These are phyloP conservation scores for Tylopilus cervinicoccineus DNA, from an alignment of 768 basidiomycete species.

Conservation along the genomic window DNA sequence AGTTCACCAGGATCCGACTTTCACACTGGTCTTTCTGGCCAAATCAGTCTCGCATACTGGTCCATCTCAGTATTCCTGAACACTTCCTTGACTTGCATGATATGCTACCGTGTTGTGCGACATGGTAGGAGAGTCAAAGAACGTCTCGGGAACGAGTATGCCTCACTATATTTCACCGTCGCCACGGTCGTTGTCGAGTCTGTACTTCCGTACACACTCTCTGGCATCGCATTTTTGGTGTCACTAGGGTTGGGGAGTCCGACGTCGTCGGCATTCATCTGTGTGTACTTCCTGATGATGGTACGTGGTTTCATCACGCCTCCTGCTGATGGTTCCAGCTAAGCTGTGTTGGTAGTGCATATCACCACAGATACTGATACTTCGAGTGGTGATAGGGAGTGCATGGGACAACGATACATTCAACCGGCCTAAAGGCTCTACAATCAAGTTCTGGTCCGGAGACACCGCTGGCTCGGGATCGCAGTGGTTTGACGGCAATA, in stretches of 20 bases:
- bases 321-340: too few species aligned
- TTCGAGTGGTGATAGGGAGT: constrained; percentile 18
- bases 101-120: constrained; percentile 18
- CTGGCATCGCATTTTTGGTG: constrained; percentile 21
- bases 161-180: constrained; percentile 14
- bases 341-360: constrained; percentile 17
- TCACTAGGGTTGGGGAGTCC: constrained; percentile 15
- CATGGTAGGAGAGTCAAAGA: constrained; percentile 6
- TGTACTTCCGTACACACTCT: constrained; percentile 21
- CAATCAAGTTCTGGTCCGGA: constrained; percentile 9
- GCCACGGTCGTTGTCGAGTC: constrained; percentile 21
- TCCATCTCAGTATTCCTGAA: constrained; percentile 15
- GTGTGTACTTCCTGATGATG: constrained; percentile 20
- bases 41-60: constrained; percentile 18
- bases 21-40: constrained; percentile 8
- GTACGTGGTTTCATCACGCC: constrained; percentile 1
- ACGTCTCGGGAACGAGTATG: constrained; percentile 17
- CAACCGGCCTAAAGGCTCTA: neutral
- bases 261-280: constrained; percentile 6
- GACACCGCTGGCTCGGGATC: neutral
- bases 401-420: constrained; percentile 10
- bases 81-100: constrained; percentile 16
- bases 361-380: constrained; percentile 26
- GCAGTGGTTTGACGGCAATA: neutral
- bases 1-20: constrained; percentile 11